These are phyloP conservation scores for Kodamaea leandrae DNA, from an alignment of 805 yeast genomes.

Conservation along the genomic window DNA sequence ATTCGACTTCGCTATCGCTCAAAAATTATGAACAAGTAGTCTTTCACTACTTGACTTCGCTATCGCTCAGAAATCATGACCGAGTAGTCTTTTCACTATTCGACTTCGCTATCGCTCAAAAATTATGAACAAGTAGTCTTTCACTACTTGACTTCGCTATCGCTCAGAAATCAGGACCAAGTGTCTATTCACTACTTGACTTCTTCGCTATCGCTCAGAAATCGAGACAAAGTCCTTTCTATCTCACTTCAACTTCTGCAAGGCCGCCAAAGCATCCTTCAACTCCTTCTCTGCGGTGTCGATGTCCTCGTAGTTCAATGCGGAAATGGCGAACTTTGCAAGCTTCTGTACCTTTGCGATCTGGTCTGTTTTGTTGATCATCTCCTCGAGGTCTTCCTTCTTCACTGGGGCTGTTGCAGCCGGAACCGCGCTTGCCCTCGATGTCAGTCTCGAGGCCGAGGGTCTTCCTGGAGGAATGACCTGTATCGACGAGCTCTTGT, in stretches of 20 bases:
- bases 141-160: no score
- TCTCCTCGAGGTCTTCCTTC: conserved; percentile 43
- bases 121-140: no score
- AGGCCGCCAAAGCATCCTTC: conserved; percentile 48
- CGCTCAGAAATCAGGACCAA: not conserved
- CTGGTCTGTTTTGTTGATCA: conserved; percentile 54
- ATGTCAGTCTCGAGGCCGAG: not conserved
- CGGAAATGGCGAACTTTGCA: conserved; percentile 75
- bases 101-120: no score
- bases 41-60: no score
- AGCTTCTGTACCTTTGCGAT: conserved; percentile 62
- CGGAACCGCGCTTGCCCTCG: not conserved
- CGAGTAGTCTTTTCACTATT: no score
- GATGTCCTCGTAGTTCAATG: conserved; percentile 73
- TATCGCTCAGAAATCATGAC: no score
- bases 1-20: no score
- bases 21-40: no score
- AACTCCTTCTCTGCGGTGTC: conserved; percentile 66
- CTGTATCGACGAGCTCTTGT: conserved; percentile 37
- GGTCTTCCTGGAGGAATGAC: conserved; percentile 27
- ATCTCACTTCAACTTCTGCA: conserved; percentile 17
- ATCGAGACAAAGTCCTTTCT: not conserved
- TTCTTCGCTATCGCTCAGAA: no score
- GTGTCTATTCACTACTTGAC: not conserved
- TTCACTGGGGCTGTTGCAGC: conserved; percentile 4